Evolutionary conservation across 225 moss, liverwort and hornwort species (phyloP).

Genomic region (Antitrichia curtipendula): DNA sequence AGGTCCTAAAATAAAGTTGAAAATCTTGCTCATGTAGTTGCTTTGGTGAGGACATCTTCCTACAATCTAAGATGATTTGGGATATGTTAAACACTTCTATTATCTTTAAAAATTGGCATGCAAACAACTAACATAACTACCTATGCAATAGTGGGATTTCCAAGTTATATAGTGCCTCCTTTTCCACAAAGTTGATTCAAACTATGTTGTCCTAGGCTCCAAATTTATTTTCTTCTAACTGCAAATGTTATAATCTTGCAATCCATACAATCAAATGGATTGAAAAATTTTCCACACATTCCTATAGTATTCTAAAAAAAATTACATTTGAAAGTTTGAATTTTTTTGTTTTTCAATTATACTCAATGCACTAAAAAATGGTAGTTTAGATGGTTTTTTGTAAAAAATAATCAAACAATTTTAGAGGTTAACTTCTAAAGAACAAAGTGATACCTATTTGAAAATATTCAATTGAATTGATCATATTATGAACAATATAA

Average conservation of each 20-base stretch:
- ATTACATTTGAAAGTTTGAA: too few species aligned
- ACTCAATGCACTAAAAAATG: too few species aligned
- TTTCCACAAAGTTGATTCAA: background rate
- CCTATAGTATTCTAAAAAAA: too few species aligned
- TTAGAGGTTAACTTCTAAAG: background rate
- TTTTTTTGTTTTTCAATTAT: too few species aligned
- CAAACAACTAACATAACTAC: background rate
- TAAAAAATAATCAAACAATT: background rate
- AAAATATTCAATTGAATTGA: background rate
- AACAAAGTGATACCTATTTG: accelerated
- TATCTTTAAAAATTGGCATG: background rate
- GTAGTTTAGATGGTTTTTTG: too few species aligned
- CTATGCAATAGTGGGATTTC: accelerated
- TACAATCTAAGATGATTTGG: too few species aligned
- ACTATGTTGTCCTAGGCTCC: accelerated
- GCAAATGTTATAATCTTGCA: background rate
- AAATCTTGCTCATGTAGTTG: background rate
- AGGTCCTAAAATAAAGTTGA: background rate
- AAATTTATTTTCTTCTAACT: background rate
- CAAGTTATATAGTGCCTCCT: background rate
- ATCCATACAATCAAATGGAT: accelerated
- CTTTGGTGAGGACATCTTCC: background rate
- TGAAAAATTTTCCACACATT: background rate
- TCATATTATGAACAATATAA: background rate
- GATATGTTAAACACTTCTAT: accelerated